A percentile compares a stretch with the other conserved stretches of the same genome.
Evolutionary conservation across 305 asterid genomes (phyloP).

Genomic region (Solanum hybrid): DNA sequence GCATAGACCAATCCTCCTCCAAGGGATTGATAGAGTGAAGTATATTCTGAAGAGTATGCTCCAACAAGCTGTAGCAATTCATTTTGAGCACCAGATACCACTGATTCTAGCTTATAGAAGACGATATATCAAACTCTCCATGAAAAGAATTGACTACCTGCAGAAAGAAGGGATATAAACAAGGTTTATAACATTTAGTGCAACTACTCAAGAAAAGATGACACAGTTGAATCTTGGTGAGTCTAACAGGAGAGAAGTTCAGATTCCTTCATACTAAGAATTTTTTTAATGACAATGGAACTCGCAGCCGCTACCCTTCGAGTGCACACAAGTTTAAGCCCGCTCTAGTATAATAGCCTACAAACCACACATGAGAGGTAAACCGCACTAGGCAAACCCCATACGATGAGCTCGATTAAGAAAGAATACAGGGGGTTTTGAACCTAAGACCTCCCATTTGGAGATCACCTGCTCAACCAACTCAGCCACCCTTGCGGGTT

Average conservation of each 20-base stretch:
- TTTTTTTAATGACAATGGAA: not conserved
- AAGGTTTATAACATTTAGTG: not conserved
- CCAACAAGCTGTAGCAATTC: slow-evolving; percentile 43
- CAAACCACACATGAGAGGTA: not conserved
- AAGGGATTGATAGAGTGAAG: slow-evolving; percentile 48
- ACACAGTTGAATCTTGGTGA: not conserved
- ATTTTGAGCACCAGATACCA: slow-evolving; percentile 23
- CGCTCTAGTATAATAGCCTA: not conserved
- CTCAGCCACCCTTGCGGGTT: not conserved
- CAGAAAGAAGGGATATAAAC: not conserved
- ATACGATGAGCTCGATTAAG: not conserved
- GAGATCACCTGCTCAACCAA: not conserved
- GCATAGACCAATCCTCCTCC: slow-evolving; percentile 50
- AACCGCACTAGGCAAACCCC: not conserved
- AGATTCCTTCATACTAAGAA: not conserved
- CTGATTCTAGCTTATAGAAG: not conserved
- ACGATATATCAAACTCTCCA: not conserved
- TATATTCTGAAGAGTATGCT: slow-evolving; percentile 40
- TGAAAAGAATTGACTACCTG: not conserved
- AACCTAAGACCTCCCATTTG: not conserved
- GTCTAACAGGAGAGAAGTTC: not conserved
- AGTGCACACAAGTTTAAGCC: not conserved
- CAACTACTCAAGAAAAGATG: not conserved
- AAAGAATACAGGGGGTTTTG: not conserved
- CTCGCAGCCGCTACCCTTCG: not conserved